Evolutionary conservation across 805 yeast genomes (phyloP), one percentile per base, ranked within the genome.

Genomic region (Kazachstania africana): DNA sequence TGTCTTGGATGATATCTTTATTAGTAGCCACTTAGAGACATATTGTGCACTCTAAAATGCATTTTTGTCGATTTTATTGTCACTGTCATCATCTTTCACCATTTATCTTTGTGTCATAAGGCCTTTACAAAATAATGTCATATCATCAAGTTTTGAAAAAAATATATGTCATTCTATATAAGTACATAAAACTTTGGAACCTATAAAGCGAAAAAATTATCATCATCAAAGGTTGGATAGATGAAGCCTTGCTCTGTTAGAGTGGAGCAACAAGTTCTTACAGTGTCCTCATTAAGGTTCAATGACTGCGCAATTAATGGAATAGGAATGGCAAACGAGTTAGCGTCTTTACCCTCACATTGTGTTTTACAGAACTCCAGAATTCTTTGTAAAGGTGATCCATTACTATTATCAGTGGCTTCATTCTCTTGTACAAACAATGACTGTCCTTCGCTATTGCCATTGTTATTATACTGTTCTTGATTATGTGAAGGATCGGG

Each of bases 151-250:
- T 10, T 19, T 19, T 19, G 26, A 13, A n/a, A 24, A n/a, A 24
- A 8, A 24, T 24, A 24, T 24, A 24, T 24, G 26, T 24, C 8
- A 8, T 12, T 16, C 9, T 26, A 14, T 12, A 19, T 27, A 16
- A 9, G 22, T 12, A n/a, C n/a, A 24, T 19, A 19, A 19, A n/a
- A n/a, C n/a, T n/a, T n/a, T n/a, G n/a, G n/a, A 18, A 17, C 17
- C 26, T 32, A 45, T 35, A 72, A 66, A 32, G 76, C 72, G 43
- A 76, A 62, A 46, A 54, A 77, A 17, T 72, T 64, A 33, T 66
- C 65, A 37, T 79, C 88, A 45, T 78, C 84, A 38, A 70, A 69
- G 10, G 85, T 83, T 29, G 70, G 66, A 50, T 77, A 80, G 28
- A 78, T 64, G 42, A 65, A 73, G 23, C 87, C 93, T 35, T 67